A percentile compares a stretch with the other conserved stretches of the same genome.
These are phyloP conservation scores for Globisporangium camurandrum DNA, from an alignment of 352 stramenopile species.

Conservation along the genomic window DNA sequence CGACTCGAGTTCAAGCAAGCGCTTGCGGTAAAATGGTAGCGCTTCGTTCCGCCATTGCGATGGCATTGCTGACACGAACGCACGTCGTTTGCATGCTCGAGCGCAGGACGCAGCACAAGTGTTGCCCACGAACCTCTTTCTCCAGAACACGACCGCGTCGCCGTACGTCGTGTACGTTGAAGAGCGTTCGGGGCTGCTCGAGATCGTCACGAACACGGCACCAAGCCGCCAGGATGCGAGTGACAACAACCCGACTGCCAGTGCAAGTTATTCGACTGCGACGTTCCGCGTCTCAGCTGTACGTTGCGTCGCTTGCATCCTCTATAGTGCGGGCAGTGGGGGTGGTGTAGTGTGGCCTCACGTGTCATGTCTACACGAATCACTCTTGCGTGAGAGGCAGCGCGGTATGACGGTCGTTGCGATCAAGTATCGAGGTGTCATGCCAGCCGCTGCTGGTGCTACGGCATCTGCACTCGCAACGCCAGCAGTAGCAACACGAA, in stretches of 20 bases:
- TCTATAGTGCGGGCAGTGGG: background rate
- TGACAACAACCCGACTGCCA: background rate
- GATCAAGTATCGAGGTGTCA: constrained; percentile 33
- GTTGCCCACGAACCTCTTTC: constrained; percentile 64
- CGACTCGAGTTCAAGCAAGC: constrained; percentile 60
- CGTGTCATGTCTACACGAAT: background rate
- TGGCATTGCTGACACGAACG: too few species aligned
- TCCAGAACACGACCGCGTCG: constrained; percentile 61
- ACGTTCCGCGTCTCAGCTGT: constrained; percentile 43
- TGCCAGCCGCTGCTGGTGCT: background rate
- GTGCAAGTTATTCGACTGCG: constrained; percentile 6
- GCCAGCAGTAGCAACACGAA: background rate
- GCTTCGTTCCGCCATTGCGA: too few species aligned
- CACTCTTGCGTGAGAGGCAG: constrained; percentile 16
- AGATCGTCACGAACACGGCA: constrained; percentile 43
- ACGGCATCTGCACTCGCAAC: background rate
- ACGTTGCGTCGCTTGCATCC: too few species aligned
- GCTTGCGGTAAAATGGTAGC: too few species aligned
- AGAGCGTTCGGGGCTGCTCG: constrained; percentile 38
- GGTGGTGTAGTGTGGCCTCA: too few species aligned
- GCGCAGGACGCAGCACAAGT: constrained; percentile 25
- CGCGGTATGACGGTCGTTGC: constrained; percentile 74
- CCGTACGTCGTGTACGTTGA: constrained; percentile 57
- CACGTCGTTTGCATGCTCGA: too few species aligned
- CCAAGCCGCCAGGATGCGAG: background rate